Evolutionary conservation across 2,329 filamentous ascomycete genomes (phyloP), one percentile per base, ranked within the genome.

Genomic region (Colletotrichum chlorophyti): DNA sequence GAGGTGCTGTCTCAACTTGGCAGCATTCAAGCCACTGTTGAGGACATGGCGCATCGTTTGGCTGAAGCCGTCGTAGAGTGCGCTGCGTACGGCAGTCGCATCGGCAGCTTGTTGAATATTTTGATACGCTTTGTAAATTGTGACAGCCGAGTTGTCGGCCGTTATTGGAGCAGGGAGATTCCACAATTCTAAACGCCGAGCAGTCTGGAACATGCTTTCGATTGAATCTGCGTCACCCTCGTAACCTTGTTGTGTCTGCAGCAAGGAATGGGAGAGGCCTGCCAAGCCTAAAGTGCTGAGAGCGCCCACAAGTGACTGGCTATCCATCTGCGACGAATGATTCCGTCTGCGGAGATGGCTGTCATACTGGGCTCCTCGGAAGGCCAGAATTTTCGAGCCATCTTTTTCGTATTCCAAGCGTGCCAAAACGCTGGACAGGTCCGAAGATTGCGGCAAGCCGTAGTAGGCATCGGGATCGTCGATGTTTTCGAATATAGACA

Each of bases 381-480:
- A 97, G 21, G 95, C 88, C 15, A 99, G 82, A 63, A 91, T 94
- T 69, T 96, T 96, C 47, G 88, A 80, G 0, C 93, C 93, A 65
- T 96, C 89, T 46, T 88, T 88, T 74, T 99, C 95, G 69, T 97
- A 94, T 64, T 97, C 92, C 5, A 98, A 82, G 9, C 91, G 88
- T 47, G 89, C 85, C 58, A 98, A 79, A 1, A 98, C 89, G 10
- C 89, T 91, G 14, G 84, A 80, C 14, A 99, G 76, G 55, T 87
- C 93, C 6, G 92, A 84, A 35, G 85, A 85, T 71, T 96, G 90
- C 37, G 91, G 85, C 7, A 97, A 82, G 4, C 95, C 96, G 69
- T 99, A 99, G 71, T 96, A 99, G 1, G 93, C 89, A 71, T 99
- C 95, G 2, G 93, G 94, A 67, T 99, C 96, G 68, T 97, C 93